These are phyloP conservation scores for Pseudopithomyces chartarum DNA, from an alignment of 2,329 filamentous ascomycete species.

Conservation along the genomic window DNA sequence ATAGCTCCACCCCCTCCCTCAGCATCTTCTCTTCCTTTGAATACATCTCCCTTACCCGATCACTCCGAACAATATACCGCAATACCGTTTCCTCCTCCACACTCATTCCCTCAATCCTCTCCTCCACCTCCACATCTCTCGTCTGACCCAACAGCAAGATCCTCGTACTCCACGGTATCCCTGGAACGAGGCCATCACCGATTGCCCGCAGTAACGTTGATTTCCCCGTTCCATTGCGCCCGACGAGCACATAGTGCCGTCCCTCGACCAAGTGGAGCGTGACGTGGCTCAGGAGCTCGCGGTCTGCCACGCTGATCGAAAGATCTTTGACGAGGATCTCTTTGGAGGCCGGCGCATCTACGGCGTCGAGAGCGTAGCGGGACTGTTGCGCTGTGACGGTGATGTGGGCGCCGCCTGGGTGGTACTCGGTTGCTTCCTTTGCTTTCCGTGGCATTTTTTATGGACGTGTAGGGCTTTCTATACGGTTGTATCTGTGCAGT, in stretches of 20 bases:
- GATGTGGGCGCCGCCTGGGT: slow-evolving; percentile 33
- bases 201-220: slow-evolving; percentile 78
- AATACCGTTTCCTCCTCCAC: slow-evolving; percentile 57
- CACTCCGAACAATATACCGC: slow-evolving; percentile 67
- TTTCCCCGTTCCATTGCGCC: slow-evolving; percentile 82
- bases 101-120: slow-evolving; percentile 39
- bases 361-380: slow-evolving; percentile 43
- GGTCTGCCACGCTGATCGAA: slow-evolving; percentile 65
- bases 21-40: slow-evolving; percentile 68
- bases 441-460: slow-evolving; percentile 35
- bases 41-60: slow-evolving; percentile 57
- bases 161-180: slow-evolving; percentile 49
- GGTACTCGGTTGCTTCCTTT: slow-evolving; percentile 29
- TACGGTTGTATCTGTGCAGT: too few species aligned
- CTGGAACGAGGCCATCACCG: slow-evolving; percentile 77
- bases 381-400: slow-evolving; percentile 46
- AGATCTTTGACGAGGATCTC: slow-evolving; percentile 67
- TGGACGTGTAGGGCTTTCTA: neutral
- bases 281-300: slow-evolving; percentile 72
- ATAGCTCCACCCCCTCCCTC: slow-evolving; percentile 63
- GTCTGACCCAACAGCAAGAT: slow-evolving; percentile 46
- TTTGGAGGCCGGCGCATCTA: slow-evolving; percentile 45
- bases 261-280: slow-evolving; percentile 74
- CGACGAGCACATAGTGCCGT: slow-evolving; percentile 76
- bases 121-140: slow-evolving; percentile 22